These are phyloP conservation scores for Cladosporium austrohemisphaericum DNA, from an alignment of 2,329 filamentous ascomycete genomes.

Conservation along the genomic window DNA sequence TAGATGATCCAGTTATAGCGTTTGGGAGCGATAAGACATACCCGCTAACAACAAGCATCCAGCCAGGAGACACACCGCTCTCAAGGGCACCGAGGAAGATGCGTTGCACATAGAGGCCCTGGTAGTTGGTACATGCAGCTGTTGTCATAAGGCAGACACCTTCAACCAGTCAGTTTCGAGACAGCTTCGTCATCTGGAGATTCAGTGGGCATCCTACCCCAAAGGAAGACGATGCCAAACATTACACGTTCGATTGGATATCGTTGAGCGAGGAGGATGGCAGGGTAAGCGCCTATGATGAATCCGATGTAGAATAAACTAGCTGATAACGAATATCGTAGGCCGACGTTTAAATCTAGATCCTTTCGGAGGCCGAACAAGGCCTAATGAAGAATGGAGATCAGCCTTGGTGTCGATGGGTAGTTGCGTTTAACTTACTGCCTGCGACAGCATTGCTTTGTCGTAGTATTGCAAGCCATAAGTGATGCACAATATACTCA, in stretches of 20 bases:
- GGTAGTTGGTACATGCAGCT: constrained; percentile 57
- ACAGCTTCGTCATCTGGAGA: too few species aligned
- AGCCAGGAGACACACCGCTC: constrained; percentile 62
- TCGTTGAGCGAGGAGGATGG: constrained; percentile 42
- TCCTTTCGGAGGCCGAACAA: constrained; percentile 43
- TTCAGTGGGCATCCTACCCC: too few species aligned
- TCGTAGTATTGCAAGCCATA: constrained; percentile 50
- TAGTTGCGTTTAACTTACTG: constrained; percentile 37
- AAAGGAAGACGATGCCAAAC: constrained; percentile 35
- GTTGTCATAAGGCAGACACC: constrained; percentile 35
- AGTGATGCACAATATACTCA: constrained; percentile 46
- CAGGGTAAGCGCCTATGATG: constrained; percentile 47
- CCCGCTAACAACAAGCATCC: constrained; percentile 70
- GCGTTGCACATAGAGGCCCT: constrained; percentile 70
- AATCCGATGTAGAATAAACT: constrained; percentile 51
- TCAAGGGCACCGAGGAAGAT: constrained; percentile 73
- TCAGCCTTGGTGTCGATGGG: too few species aligned
- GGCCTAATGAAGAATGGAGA: constrained; percentile 26
- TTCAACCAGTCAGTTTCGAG: too few species aligned
- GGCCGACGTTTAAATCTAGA: constrained; percentile 38
- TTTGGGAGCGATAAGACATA: constrained; percentile 41
- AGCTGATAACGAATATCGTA: constrained; percentile 44
- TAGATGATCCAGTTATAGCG: background rate
- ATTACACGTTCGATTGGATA: constrained; percentile 48
- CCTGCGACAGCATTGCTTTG: constrained; percentile 54